Evolutionary conservation across 2,329 filamentous ascomycete species (phyloP), one percentile per base, ranked within the genome.

Genomic region (Cordyceps cicadae): DNA sequence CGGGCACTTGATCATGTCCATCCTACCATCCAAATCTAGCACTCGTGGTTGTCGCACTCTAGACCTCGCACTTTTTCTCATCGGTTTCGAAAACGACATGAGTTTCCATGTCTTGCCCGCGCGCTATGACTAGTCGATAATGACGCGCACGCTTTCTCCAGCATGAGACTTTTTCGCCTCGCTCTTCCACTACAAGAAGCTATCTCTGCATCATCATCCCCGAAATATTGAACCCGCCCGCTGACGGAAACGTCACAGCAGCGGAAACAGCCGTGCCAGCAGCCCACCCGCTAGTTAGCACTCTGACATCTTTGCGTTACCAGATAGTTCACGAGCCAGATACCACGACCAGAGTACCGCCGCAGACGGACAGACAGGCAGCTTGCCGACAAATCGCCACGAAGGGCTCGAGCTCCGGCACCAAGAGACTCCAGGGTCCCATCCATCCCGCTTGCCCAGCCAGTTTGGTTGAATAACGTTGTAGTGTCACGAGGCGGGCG

Each of bases 351-450:
- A 29, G 6, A 29, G 29, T 29, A 29, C 5, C 7, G 29, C 29
- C 7, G 29, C 29, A 1, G 15, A 12, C n/a, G 17, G 34, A 12
- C n/a, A 24, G 34, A 19, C 32, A 41, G 39, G 34, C 48, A 7
- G 32, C 51, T 52, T 32, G n/a, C n/a, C 37, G n/a, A 59, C 56
- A 15, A 34, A 32, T 50, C 45, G n/a, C 43, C 45, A 54, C 34
- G 45, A 60, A 41, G 39, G 43, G 51, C 51, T 60, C 58, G 51
- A 60, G 29, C 58, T 54, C 58, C 34, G n/a, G 32, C 58, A 60
- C 58, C 51, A 54, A 49, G 54, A 43, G 14, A 12, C 24, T 43
- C 15, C 15, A 14, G 48, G 41, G 37, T 43, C 14, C 21, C 19
- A 43, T 48, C 39, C 53, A 37, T 46, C 46, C 59, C 41, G 19